phyloP scores from a whole-genome alignment of 1,284 basidiomycete genomes.

The Moesziomyces globuligerus region DNA sequence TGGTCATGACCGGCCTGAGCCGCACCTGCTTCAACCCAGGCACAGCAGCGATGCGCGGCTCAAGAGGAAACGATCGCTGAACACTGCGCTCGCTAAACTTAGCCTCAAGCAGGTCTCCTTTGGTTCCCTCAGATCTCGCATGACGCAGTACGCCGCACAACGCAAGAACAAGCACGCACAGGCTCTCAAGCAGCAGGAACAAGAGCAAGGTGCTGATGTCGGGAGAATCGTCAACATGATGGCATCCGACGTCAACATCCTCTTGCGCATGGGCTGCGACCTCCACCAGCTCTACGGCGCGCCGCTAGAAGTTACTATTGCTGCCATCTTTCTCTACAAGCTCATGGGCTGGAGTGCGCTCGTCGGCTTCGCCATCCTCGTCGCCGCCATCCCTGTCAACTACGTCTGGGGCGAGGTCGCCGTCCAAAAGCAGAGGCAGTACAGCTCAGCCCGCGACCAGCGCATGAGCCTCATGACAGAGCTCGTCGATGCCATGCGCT shows the following conservation, averaged over 20 bases:
- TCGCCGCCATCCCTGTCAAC: constrained; percentile 80
- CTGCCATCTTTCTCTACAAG: constrained; percentile 69
- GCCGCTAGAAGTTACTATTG: constrained; percentile 83
- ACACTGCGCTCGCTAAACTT: constrained; percentile 1
- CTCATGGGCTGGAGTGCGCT: constrained; percentile 85
- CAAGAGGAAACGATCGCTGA: constrained; percentile 17
- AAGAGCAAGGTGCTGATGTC: constrained; percentile 67
- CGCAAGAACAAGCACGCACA: constrained; percentile 8
- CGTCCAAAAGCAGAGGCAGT: constrained; percentile 78
- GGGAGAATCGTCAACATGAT: constrained; percentile 71
- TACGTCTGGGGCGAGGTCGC: constrained; percentile 75
- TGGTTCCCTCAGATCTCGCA: constrained; percentile 17
- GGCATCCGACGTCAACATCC: constrained; percentile 67
- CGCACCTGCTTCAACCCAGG: not conserved
- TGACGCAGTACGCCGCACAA: constrained; percentile 1
- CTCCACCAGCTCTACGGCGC: constrained; percentile 73
- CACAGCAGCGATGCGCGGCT: not conserved
- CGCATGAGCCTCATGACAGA: constrained; percentile 87
- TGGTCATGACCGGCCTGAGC: not conserved
- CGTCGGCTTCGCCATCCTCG: constrained; percentile 81
- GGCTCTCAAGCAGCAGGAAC: constrained; percentile 18
- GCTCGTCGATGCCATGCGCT: constrained; percentile 76
- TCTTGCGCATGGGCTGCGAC: constrained; percentile 69
- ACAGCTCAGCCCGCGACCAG: constrained; percentile 78
- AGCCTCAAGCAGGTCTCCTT: constrained; percentile 23